These are phyloP conservation scores for Ambrosiella xylebori DNA, from an alignment of 2,329 filamentous ascomycete species.

Conservation along the genomic window DNA sequence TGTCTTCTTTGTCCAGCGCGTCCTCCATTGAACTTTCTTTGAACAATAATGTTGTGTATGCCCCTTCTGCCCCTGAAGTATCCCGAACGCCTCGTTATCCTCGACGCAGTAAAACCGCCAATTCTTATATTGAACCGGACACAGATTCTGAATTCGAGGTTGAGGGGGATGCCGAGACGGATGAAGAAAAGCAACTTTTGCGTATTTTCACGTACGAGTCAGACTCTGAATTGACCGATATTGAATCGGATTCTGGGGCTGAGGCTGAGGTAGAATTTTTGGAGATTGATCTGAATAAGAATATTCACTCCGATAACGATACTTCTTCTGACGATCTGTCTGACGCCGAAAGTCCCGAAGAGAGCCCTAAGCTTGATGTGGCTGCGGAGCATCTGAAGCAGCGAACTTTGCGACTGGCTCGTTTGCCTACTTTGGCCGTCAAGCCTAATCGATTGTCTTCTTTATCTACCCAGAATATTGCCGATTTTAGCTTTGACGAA, in stretches of 20 bases:
- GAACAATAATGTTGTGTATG: not conserved
- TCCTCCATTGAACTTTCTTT: not conserved
- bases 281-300: not conserved
- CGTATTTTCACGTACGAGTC: not conserved
- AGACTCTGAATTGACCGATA: not conserved
- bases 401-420: not conserved
- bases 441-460: not conserved
- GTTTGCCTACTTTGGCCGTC: not conserved
- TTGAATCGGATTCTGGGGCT: not conserved
- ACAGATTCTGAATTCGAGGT: not conserved
- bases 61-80: not conserved
- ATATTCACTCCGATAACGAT: not conserved
- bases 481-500: conserved; percentile 1
- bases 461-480: not conserved
- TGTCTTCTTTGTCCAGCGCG: not conserved
- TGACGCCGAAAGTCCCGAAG: not conserved
- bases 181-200: not conserved
- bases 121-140: conserved; percentile 4
- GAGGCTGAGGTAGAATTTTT: not conserved
- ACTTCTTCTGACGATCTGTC: not conserved
- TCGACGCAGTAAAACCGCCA: not conserved
- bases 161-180: not conserved
- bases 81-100: not conserved
- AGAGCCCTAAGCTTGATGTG: not conserved
- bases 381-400: not conserved